Evolutionary conservation across 1,139 yeast species (phyloP).

Genomic region (Taphrina wiesneri): DNA sequence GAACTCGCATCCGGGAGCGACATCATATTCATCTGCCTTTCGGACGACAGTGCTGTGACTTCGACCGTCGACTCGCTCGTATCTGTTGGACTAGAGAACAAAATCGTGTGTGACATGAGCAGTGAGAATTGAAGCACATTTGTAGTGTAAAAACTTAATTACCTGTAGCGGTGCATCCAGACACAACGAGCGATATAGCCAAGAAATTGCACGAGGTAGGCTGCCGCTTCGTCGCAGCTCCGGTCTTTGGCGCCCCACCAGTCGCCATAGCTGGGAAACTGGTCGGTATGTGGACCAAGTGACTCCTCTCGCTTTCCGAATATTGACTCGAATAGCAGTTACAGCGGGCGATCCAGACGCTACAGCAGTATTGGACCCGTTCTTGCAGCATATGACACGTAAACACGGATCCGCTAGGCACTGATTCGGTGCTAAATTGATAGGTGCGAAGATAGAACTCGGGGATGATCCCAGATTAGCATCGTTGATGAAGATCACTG

Average conservation of each 20-base stretch:
- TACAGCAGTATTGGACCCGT: conserved; percentile 41
- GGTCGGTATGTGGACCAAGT: conserved; percentile 35
- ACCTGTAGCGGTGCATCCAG: conserved; percentile 43
- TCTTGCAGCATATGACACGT: conserved; percentile 28
- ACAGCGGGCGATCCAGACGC: conserved; percentile 42
- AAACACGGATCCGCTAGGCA: neutral
- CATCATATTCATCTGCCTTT: conserved; percentile 39
- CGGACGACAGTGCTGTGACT: conserved; percentile 37
- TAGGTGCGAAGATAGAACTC: conserved; percentile 40
- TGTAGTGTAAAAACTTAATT: neutral
- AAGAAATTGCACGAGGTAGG: conserved; percentile 39
- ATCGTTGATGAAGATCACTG: conserved; percentile 43
- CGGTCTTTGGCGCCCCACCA: conserved; percentile 45
- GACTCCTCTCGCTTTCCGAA: neutral
- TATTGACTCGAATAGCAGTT: conserved; percentile 35
- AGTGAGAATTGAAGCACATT: neutral
- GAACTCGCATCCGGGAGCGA: conserved; percentile 39
- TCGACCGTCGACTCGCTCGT: neutral
- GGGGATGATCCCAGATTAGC: conserved; percentile 42
- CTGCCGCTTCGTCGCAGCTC: conserved; percentile 42
- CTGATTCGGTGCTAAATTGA: neutral
- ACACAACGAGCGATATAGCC: conserved; percentile 40
- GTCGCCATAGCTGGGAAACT: conserved; percentile 43
- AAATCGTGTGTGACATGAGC: conserved; percentile 42
- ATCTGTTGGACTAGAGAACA: conserved; percentile 38